Base-by-base conservation (phyloP, 345 rosid species). In the Euclidium syriacum region DNA sequence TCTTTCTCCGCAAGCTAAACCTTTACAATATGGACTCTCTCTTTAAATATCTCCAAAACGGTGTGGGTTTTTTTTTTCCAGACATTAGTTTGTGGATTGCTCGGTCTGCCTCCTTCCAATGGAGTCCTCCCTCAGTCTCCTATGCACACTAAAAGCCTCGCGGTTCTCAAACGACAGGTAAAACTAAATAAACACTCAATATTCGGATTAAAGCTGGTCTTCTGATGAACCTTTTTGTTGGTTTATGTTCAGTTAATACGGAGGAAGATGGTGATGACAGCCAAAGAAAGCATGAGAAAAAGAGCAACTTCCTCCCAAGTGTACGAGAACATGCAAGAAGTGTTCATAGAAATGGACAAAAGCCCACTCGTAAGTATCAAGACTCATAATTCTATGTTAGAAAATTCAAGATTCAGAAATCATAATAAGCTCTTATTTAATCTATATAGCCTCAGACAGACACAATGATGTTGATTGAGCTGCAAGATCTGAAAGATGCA, bases 61-160 rank as follows among this genome's bases (percentile, higher is more conserved):
- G 17, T 52, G 14, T 46, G 25, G n/a, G n/a, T n/a, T n/a, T 4
- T 51, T 62, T 52, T 49, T 52, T n/a, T n/a, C 22, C 79, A 91
- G 98, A 84, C 91, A 19, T 64, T 91, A 68, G 75, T 91, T 27
- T 91, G 98, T 60, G 98, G 98, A 47, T 65, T 91, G 69, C 34
- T 86, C 10, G 91, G 96, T 3, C 75, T 91, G 25, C 96, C 95
- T 50, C 96, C 98, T 44, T 83, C 90, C 1, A 88, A 91, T 29
- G 91, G 98, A 24, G 96, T 91, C 62, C 82, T 91, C 2, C 98
- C 96, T n/a, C 96, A 91, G 50, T 84, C 96, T 59, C 98, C 98
- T 6, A 88, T 88, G 98, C 98, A 91, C 62, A 81, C 94, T 6
- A 90, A 90, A 70, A 90, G 97, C 75, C 91, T 83, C 2, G 82